Percentiles rank a stretch among this genome's conserved stretches.
Evolutionary conservation across 257 asterid species (phyloP).

Genomic region (Plantago major): DNA sequence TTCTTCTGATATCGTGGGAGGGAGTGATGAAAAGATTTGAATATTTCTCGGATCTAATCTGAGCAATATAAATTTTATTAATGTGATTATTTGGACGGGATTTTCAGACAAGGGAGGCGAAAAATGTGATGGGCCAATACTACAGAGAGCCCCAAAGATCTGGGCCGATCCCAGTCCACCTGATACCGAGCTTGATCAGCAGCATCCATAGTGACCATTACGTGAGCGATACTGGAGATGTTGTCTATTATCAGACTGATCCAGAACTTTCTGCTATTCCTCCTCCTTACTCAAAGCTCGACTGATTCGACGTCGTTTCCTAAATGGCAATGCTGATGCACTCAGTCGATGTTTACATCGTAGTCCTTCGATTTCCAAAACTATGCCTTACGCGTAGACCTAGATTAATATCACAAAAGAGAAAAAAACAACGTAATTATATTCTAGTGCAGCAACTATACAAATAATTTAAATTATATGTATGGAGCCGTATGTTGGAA

Average conservation of each 20-base stretch:
- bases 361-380: no score
- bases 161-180: conserved; percentile 59
- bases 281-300: conserved; percentile 12
- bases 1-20: no score
- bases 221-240: conserved; percentile 68
- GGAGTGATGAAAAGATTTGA: no score
- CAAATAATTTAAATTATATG: neutral
- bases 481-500: neutral
- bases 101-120: conserved; percentile 70
- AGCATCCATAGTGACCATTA: conserved; percentile 63
- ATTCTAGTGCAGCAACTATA: neutral
- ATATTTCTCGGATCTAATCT: no score
- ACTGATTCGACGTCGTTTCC: neutral
- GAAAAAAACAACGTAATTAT: neutral
- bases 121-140: conserved; percentile 56
- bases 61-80: neutral
- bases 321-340: neutral
- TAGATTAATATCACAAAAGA: no score
- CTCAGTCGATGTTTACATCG: no score
- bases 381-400: no score
- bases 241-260: conserved; percentile 76
- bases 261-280: conserved; percentile 10
- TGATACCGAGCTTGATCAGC: conserved; percentile 40
- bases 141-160: conserved; percentile 81
- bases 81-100: neutral